Conservation (phyloP, 1,284 basidiomycete species). For the Fomitopsis palustris region DNA sequence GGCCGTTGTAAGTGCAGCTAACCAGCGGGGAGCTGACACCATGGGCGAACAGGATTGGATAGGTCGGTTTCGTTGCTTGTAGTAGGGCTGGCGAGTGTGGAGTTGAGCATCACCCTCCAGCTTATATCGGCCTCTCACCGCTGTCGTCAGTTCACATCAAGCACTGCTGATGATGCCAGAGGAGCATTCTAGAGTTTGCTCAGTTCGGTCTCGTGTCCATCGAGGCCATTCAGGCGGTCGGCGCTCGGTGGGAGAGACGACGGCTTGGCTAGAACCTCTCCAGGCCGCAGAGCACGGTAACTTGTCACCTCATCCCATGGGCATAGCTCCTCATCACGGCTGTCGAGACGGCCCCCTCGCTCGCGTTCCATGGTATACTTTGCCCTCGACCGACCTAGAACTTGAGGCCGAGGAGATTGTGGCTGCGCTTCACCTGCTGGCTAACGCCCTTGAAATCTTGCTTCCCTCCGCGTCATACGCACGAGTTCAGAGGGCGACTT, state of each 20-base stretch:
- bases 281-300: no score
- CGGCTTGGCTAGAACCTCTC: background rate
- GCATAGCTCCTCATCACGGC: no score
- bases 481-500: no score
- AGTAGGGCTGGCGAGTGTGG: background rate
- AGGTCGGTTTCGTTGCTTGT: background rate
- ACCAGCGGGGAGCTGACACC: constrained; percentile 42
- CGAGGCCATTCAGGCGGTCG: background rate
- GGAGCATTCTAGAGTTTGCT: background rate
- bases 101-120: background rate
- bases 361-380: no score
- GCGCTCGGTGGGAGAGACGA: background rate
- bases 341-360: no score
- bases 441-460: no score
- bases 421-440: no score
- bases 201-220: constrained; percentile 1
- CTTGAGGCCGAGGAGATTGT: no score
- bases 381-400: no score
- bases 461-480: no score
- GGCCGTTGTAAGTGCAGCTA: constrained; percentile 42
- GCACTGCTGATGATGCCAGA: background rate
- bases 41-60: background rate
- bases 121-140: background rate
- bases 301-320: no score
- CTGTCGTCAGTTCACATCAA: background rate